phyloP scores from a whole-genome alignment of 163 green algal species.

The Chlorella variabilis region DNA sequence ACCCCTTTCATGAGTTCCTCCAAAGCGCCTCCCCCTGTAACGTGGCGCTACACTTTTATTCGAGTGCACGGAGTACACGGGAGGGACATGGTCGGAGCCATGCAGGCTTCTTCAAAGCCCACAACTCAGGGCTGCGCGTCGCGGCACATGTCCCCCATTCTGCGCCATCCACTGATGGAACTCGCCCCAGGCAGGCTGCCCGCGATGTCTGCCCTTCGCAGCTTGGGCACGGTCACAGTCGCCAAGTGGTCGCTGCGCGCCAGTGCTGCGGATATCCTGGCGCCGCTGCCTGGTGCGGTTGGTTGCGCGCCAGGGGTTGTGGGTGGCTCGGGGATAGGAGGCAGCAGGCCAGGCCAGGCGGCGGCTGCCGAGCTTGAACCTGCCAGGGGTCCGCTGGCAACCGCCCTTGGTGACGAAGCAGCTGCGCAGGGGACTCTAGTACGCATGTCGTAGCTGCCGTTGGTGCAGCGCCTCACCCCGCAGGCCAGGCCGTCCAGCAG shows the following conservation, averaged over 20 bases:
- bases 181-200: background rate
- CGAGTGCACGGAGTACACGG: too few relatives aligned
- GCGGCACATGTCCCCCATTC: background rate
- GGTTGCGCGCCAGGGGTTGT: background rate
- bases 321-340: background rate
- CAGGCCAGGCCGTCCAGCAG: conserved; percentile 26
- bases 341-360: background rate
- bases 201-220: background rate
- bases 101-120: too few relatives aligned
- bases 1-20: too few relatives aligned
- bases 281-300: too few relatives aligned
- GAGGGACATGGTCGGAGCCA: too few relatives aligned
- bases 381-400: too few relatives aligned
- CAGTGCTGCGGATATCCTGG: too few relatives aligned
- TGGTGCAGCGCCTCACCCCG: conserved; percentile 17
- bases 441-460: background rate
- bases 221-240: background rate
- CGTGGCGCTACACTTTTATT: too few relatives aligned
- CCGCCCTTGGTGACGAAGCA: background rate
- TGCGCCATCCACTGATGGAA: background rate
- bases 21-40: too few relatives aligned
- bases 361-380: too few relatives aligned
- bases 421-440: background rate
- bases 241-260: background rate
- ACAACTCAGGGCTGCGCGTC: too few relatives aligned